Evolutionary conservation across 352 stramenopile species (phyloP), one percentile per base, ranked within the genome.

Genomic region (Blastocystis sp.): DNA sequence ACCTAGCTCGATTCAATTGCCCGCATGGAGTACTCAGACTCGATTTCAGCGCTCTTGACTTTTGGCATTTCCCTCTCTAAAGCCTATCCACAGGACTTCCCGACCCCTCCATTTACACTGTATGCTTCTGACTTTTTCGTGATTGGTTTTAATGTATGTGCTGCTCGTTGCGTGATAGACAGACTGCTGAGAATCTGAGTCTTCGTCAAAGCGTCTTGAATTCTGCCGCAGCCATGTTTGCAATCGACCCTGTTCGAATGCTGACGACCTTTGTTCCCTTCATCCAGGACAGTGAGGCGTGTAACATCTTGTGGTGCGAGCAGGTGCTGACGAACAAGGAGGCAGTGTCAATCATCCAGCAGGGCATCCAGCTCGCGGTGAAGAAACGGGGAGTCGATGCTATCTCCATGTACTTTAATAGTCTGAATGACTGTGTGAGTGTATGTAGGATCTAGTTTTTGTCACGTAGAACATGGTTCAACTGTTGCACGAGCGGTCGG

Each of bases 171-270:
- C 9, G 0, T 84, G 11, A 43, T 84, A 7, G 15, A 0, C 53
- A 84, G 73, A 66, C 73, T 43, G 15, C n/a, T 23, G 73, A 84
- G 47, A 84, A 66, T 26, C 45, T 84, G 5, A 84, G 73, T 69
- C 39, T 84, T 20, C 73, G 73, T 0, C 73, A 84, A n/a, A 66
- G 43, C 0, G 47, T 84, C 5, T 6, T 69, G 47, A 20, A n/a
- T 4, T 66, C 47, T 39, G 50, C 62, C 8, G 13, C 47, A 43
- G 47, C 29, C 8, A 84, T 84, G 73, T 34, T 84, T 43, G 18
- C 34, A 37, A 84, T 84, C 41, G 73, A 84, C 68, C 56, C 53
- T 8, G 54, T 50, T n/a, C 34, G 62, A 61, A 84, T 64, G 73
- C 37, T 43, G 9, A 8, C 47, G 29, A 34, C 41, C 9, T 29